These are phyloP conservation scores for Blastocrithidia nonstop DNA, from an alignment of 208 protist species.

Conservation along the genomic window DNA sequence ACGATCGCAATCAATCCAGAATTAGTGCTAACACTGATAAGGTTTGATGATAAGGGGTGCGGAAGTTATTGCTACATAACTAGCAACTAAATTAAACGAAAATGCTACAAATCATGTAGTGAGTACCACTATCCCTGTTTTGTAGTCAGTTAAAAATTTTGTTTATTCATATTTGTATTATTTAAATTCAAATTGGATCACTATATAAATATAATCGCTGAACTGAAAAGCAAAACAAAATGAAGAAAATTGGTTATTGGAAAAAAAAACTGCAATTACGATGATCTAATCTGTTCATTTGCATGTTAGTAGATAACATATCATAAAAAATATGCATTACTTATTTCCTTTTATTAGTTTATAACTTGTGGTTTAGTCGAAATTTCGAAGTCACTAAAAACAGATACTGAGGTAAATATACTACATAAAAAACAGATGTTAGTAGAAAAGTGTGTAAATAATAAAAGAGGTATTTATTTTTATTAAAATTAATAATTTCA, in stretches of 20 bases:
- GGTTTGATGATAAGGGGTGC: constrained; percentile 15
- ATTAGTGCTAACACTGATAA: constrained; percentile 8
- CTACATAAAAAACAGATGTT: not conserved
- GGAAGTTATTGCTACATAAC: constrained; percentile 33
- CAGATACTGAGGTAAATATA: not conserved
- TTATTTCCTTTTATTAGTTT: not conserved
- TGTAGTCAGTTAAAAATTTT: not conserved
- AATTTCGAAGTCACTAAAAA: not conserved
- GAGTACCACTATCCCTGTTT: constrained; percentile 1
- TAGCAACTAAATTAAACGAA: constrained; percentile 46
- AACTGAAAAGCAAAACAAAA: not conserved
- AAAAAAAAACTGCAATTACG: too few relatives aligned
- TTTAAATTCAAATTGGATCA: constrained; percentile 2
- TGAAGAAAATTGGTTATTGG: too few relatives aligned
- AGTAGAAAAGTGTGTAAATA: too few relatives aligned
- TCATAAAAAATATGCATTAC: not conserved
- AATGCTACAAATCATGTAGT: constrained; percentile 7
- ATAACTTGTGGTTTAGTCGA: not conserved
- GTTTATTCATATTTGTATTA: constrained; percentile 6
- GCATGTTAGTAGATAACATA: not conserved
- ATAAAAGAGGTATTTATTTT: too few relatives aligned
- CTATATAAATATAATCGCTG: not conserved
- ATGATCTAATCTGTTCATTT: not conserved
- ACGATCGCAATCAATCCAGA: constrained; percentile 22
- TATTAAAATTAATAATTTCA: too few relatives aligned